phyloP scores from a whole-genome alignment of 2,329 filamentous ascomycete genomes.

The Hypoxylon sp. region DNA sequence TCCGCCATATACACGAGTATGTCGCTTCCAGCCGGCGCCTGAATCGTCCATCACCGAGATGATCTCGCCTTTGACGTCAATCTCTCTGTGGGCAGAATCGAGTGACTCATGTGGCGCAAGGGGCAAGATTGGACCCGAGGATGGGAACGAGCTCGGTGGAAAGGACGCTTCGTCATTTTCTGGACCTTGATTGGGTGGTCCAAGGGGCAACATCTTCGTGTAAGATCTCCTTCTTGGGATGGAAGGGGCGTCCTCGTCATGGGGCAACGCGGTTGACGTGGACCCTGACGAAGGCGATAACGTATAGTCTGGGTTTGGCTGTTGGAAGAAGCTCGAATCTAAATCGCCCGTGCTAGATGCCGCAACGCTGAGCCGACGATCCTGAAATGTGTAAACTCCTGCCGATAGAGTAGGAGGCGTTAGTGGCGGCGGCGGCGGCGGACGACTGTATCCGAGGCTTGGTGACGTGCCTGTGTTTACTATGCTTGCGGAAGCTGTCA shows the following conservation, averaged over 20 bases:
- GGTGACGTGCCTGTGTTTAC: slow-evolving; percentile 45
- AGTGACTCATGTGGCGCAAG: slow-evolving; percentile 54
- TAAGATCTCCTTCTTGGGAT: slow-evolving; percentile 55
- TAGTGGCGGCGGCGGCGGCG: slow-evolving; percentile 58
- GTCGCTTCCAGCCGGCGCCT: slow-evolving; percentile 63
- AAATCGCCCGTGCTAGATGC: slow-evolving; percentile 48
- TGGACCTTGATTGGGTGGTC: slow-evolving; percentile 32
- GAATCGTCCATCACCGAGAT: slow-evolving; percentile 58
- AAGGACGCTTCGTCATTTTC: slow-evolving; percentile 44
- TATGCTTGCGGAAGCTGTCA: slow-evolving; percentile 20
- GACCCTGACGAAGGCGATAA: slow-evolving; percentile 46
- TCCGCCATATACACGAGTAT: slow-evolving; percentile 67
- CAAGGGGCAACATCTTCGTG: slow-evolving; percentile 52
- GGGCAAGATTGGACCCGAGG: slow-evolving; percentile 57
- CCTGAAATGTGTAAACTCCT: slow-evolving; percentile 54
- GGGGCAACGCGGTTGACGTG: slow-evolving; percentile 34
- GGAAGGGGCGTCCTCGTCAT: slow-evolving; percentile 42
- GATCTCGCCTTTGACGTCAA: slow-evolving; percentile 60
- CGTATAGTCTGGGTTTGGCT: slow-evolving; percentile 60
- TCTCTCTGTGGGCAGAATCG: slow-evolving; percentile 45
- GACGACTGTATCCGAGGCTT: slow-evolving; percentile 49
- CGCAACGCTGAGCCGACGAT: slow-evolving; percentile 47
- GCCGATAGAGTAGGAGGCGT: slow-evolving; percentile 57
- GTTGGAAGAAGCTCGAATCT: slow-evolving; percentile 56
- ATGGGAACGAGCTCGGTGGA: slow-evolving; percentile 60